Evolutionary conservation across 352 stramenopile genomes (phyloP), one percentile per base, ranked within the genome.

Genomic region (Globisporangium canariense): DNA sequence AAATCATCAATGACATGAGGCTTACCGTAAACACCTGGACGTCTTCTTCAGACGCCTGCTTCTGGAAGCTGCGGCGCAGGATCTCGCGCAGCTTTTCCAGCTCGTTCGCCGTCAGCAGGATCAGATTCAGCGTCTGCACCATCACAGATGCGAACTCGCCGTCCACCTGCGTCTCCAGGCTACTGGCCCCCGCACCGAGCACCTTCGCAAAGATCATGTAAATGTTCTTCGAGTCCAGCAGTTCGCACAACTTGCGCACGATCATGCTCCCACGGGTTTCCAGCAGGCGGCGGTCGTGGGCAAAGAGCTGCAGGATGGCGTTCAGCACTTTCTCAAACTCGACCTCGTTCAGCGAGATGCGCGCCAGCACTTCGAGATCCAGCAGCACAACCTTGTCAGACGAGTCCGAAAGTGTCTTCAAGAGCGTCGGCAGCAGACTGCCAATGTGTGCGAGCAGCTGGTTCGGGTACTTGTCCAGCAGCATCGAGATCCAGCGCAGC

Each of bases 41-140:
- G 40, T 96, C 88, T 9, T 94, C 82, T 43, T 90, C 70, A 0
- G 81, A 87, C 8, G 86, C 85, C 34, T 75, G 72, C 2, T 72
- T 62, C 58, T 93, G 78, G 59, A 96, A 94, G 59, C 88, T 92
- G 22, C 83, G 82, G 6, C 88, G 83, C 50, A 96, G 62, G 34
- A 93, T 87, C 34, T 90, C 76, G 14, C 86, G 88, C 13, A 96
- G 66, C 32, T 93, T 86, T 55, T 94, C 83, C n/a, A 99, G 79
- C 75, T 99, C 98, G 22, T 94, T 97, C 0, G 98, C 97, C 8
- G 98, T 99, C 0, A 99, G 78, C 38, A 99, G 71, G 65, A 99
- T 99, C 8, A 99, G 74, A 67, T 99, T 99, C 9, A 99, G 82
- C 38, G 97, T 99, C 82, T 99, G 97, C 7, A 99, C 96, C 96